These are phyloP conservation scores for Bigelowiella natans DNA, from an alignment of 78 protist species.

Conservation along the genomic window DNA sequence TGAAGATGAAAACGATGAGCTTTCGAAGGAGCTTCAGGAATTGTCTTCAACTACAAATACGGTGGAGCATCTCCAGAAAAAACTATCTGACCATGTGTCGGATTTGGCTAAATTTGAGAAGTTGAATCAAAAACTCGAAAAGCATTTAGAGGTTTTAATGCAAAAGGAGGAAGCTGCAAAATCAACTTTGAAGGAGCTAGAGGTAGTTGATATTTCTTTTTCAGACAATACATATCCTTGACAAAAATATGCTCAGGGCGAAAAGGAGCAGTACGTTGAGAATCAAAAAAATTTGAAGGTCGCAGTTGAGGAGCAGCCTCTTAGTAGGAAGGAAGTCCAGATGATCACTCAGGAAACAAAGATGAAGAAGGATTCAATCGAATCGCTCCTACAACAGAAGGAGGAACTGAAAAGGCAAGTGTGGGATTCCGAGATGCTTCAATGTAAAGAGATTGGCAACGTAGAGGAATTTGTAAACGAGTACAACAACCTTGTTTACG, in stretches of 20 bases:
- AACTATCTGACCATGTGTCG: neutral
- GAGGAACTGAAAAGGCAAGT: neutral
- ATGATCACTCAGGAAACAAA: neutral
- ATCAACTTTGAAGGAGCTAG: neutral
- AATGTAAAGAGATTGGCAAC: neutral
- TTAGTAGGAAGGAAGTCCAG: neutral
- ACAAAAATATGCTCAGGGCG: no score
- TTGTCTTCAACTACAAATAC: neutral
- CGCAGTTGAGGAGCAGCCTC: neutral
- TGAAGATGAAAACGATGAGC: neutral
- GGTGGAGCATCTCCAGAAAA: neutral
- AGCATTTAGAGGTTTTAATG: neutral
- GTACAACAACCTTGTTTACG: neutral
- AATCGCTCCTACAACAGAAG: neutral
- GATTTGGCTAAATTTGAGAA: neutral
- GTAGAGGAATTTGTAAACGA: neutral
- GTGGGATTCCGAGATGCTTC: neutral
- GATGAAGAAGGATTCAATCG: neutral
- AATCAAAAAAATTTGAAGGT: neutral
- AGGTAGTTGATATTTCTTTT: no score
- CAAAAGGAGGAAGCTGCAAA: neutral
- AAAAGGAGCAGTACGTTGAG: no score
- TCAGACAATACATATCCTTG: no score
- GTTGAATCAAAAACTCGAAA: neutral
- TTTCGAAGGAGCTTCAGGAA: neutral